These are phyloP conservation scores for Botrytis tulipae DNA, from an alignment of 2,329 filamentous ascomycete species.

Conservation along the genomic window DNA sequence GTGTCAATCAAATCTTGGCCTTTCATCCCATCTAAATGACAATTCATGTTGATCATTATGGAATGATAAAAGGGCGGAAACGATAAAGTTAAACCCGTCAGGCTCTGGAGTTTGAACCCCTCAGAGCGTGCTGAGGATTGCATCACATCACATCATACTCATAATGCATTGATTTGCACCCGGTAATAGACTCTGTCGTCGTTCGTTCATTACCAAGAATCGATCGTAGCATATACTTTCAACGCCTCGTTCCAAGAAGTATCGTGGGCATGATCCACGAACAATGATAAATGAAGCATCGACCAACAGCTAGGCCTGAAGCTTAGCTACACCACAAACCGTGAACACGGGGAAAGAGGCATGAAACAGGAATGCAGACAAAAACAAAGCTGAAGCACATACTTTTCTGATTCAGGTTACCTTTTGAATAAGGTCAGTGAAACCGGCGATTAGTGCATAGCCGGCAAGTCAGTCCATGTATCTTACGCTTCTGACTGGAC, in stretches of 20 bases:
- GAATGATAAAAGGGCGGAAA: not conserved
- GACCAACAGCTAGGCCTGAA: not conserved
- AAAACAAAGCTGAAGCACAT: not conserved
- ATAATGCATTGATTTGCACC: not conserved
- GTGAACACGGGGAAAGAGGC: not conserved
- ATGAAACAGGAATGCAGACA: slow-evolving; percentile 1
- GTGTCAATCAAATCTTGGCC: slow-evolving; percentile 2
- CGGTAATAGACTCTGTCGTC: not conserved
- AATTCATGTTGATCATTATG: not conserved
- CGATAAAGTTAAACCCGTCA: not conserved
- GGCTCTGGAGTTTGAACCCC: not conserved
- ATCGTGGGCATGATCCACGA: not conserved
- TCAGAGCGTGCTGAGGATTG: not conserved
- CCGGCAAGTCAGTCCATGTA: not conserved
- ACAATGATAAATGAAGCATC: not conserved
- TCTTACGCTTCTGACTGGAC: not conserved
- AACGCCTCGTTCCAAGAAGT: not conserved
- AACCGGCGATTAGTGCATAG: not conserved
- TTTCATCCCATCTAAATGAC: not conserved
- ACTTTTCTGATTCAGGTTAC: not conserved
- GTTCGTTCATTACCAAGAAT: too few relatives aligned
- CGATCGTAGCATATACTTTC: not conserved
- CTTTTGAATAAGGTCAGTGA: not conserved
- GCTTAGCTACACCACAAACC: not conserved
- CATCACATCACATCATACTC: not conserved